Conservation (phyloP, 306 rosid species). For the Glycine soja region DNA sequence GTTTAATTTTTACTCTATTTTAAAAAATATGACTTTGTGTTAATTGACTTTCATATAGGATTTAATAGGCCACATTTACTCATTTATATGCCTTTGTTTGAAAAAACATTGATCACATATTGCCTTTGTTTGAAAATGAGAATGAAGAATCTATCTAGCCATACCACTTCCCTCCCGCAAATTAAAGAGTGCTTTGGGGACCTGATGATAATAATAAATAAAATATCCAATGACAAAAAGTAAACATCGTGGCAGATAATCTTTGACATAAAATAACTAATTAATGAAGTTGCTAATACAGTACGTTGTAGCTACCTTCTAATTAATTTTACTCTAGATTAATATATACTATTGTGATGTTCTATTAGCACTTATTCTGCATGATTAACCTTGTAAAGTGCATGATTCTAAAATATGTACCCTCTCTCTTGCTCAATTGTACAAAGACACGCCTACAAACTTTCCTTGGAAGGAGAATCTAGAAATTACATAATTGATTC, state of each 20-base stretch:
- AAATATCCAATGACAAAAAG: background rate
- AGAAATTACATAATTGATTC: constrained; percentile 23
- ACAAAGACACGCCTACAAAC: constrained; percentile 26
- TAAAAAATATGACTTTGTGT: background rate
- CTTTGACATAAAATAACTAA: constrained; percentile 13
- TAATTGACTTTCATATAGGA: constrained; percentile 5
- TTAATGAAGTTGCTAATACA: background rate
- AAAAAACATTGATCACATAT: constrained; percentile 47
- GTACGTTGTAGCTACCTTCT: constrained; percentile 3
- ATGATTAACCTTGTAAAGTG: constrained; percentile 13
- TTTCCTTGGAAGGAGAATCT: constrained; percentile 48
- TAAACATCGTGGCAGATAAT: background rate
- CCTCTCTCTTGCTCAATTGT: background rate
- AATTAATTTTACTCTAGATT: constrained; percentile 24
- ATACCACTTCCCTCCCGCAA: background rate
- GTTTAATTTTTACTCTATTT: background rate
- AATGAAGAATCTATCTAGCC: constrained; percentile 41
- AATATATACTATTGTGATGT: background rate
- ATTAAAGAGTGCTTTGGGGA: constrained; percentile 31
- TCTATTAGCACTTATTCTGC: constrained; percentile 30
- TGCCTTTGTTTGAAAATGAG: constrained; percentile 10
- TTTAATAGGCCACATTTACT: background rate
- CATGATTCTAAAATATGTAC: constrained; percentile 40
- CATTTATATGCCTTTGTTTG: background rate
- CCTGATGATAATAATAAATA: background rate